Evolutionary conservation across 805 yeast genomes (phyloP).

Genomic region (Metschnikowia amazonensis): DNA sequence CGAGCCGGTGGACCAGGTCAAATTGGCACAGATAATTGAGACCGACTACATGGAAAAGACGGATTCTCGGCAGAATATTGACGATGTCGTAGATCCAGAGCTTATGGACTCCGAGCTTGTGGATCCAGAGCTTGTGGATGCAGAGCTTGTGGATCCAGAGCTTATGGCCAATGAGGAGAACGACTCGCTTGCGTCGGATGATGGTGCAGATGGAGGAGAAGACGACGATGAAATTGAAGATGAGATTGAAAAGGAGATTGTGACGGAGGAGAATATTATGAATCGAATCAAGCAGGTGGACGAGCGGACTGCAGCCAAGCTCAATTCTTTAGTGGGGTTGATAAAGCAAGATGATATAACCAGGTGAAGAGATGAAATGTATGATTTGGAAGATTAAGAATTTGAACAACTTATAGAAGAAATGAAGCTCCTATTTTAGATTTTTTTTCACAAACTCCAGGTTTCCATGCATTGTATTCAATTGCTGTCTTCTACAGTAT

Average conservation of each 20-base stretch:
- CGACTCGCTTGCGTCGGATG: conserved; percentile 8
- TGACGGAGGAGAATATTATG: conserved; percentile 23
- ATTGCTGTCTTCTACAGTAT: too few relatives aligned
- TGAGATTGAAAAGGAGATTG: conserved; percentile 10
- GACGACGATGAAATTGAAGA: conserved; percentile 25
- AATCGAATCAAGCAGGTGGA: conserved; percentile 35
- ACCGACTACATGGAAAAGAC: conserved; percentile 31
- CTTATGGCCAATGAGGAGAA: conserved; percentile 12
- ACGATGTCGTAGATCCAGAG: conserved; percentile 12
- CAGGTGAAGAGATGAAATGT: too few relatives aligned
- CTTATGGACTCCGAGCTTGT: conserved; percentile 5
- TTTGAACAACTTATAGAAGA: too few relatives aligned
- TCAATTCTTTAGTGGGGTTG: conserved; percentile 32
- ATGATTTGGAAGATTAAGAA: too few relatives aligned
- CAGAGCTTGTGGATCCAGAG: conserved; percentile 13
- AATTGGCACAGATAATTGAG: conserved; percentile 42
- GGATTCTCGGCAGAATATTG: neutral
- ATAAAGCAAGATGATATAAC: conserved; percentile 31
- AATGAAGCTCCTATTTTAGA: too few relatives aligned
- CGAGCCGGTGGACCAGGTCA: conserved; percentile 40
- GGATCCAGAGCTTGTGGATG: conserved; percentile 15
- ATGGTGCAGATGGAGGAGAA: conserved; percentile 22
- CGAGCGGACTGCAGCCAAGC: conserved; percentile 30
- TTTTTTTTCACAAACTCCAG: too few relatives aligned
- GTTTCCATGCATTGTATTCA: too few relatives aligned